These are phyloP conservation scores for Scheffersomyces quercinus DNA, from an alignment of 1,139 yeast genomes.

Conservation along the genomic window DNA sequence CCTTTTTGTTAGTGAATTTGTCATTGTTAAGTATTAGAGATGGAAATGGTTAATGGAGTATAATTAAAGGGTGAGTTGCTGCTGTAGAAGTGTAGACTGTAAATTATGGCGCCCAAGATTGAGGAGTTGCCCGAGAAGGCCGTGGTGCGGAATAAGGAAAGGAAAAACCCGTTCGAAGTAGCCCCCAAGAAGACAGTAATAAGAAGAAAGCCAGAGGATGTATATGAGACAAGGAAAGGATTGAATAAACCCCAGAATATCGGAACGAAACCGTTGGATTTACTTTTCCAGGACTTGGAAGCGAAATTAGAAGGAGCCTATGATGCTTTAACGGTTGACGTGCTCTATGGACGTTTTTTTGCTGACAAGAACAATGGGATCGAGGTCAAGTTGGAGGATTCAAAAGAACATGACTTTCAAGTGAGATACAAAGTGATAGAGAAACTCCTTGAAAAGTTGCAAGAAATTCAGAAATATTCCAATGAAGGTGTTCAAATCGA, in stretches of 20 bases:
- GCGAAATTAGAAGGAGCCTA: constrained; percentile 23
- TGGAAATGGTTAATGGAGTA: too few relatives aligned
- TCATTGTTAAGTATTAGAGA: too few relatives aligned
- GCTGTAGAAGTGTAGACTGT: neutral
- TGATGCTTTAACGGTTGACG: constrained; percentile 23
- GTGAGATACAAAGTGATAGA: constrained; percentile 25
- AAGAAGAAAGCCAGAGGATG: constrained; percentile 33
- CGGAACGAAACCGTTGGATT: constrained; percentile 37
- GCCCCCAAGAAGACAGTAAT: constrained; percentile 30
- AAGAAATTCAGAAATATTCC: constrained; percentile 38
- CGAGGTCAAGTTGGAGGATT: neutral
- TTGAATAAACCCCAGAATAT: constrained; percentile 33
- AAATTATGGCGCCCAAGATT: constrained; percentile 27
- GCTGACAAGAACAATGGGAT: neutral
- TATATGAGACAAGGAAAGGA: constrained; percentile 36
- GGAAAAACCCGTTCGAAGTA: constrained; percentile 35
- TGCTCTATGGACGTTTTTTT: constrained; percentile 11
- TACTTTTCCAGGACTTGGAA: constrained; percentile 34
- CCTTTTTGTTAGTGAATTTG: too few relatives aligned
- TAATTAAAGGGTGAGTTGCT: too few relatives aligned
- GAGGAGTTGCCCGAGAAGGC: constrained; percentile 14
- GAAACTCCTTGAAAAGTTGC: constrained; percentile 30
- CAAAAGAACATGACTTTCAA: constrained; percentile 5
- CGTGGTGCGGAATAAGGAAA: constrained; percentile 4
- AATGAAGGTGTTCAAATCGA: constrained; percentile 14